A percentile compares a stretch with the other conserved stretches of the same genome.
Evolutionary conservation across 2,329 filamentous ascomycete species (phyloP).

Genomic region (Aspergillus spinulosporus): DNA sequence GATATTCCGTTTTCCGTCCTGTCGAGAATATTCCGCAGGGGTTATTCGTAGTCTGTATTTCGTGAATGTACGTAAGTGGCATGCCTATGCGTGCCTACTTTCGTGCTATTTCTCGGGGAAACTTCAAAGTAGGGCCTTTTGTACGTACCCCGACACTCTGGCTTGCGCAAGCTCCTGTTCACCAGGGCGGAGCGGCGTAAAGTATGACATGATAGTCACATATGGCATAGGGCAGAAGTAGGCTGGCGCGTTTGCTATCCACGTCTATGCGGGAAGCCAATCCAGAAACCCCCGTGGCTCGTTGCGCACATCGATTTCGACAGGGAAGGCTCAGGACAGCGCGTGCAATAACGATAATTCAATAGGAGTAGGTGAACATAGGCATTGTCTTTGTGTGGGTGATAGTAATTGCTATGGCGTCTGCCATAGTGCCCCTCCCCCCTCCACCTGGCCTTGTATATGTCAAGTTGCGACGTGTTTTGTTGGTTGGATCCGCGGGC

Average conservation of each 20-base stretch:
- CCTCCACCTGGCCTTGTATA: too few species aligned
- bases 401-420: too few species aligned
- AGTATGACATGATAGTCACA: not conserved
- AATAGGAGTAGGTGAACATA: too few species aligned
- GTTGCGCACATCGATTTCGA: too few species aligned
- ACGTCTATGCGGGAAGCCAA: not conserved
- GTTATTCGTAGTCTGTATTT: not conserved
- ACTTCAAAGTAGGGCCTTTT: not conserved
- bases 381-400: too few species aligned
- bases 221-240: not conserved
- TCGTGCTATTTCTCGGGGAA: slow-evolving; percentile 1
- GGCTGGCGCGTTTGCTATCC: not conserved
- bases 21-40: not conserved
- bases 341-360: too few species aligned
- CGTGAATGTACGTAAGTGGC: not conserved
- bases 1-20: not conserved
- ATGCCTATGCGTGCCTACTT: not conserved
- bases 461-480: too few species aligned
- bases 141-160: not conserved
- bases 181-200: not conserved
- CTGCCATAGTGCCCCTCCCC: too few species aligned
- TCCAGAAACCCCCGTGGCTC: not conserved
- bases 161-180: not conserved
- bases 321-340: too few species aligned
- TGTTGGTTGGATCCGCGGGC: too few species aligned